Percentiles rank a stretch among this genome's conserved stretches.
Evolutionary conservation across 768 basidiomycete genomes (phyloP).

Genomic region (Tricholoma terreum): DNA sequence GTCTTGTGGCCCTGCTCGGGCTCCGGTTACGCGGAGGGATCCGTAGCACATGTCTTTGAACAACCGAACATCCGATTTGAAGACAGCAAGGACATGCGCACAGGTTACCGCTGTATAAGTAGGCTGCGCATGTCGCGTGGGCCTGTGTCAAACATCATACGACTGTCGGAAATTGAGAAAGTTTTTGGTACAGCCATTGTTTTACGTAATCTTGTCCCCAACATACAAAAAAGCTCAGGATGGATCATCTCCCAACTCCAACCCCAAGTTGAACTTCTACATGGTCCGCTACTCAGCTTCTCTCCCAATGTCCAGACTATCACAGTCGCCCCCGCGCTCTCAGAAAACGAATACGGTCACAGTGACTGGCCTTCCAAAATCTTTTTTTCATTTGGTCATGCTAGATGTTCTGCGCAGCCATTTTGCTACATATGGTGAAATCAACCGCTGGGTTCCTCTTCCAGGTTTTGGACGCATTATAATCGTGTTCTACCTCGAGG

Average conservation of each 20-base stretch:
- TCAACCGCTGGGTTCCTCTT: constrained; percentile 91
- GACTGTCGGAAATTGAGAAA: background rate
- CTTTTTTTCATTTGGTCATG: constrained; percentile 73
- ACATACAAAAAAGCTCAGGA: background rate
- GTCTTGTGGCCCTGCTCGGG: too few relatives aligned
- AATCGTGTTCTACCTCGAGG: constrained; percentile 67
- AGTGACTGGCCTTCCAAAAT: constrained; percentile 70
- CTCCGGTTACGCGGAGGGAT: too few relatives aligned
- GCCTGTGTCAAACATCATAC: background rate
- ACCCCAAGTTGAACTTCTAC: background rate
- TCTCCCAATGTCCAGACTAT: constrained; percentile 14
- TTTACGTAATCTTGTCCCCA: constrained; percentile 11
- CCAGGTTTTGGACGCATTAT: constrained; percentile 79
- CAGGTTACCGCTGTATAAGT: background rate
- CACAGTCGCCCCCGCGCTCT: constrained; percentile 17
- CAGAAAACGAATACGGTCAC: constrained; percentile 78
- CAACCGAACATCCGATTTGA: background rate
- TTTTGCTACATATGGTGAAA: constrained; percentile 73
- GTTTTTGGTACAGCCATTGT: background rate
- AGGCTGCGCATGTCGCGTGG: background rate
- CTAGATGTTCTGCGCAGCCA: constrained; percentile 65
- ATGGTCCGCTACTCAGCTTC: constrained; percentile 15
- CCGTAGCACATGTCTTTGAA: background rate
- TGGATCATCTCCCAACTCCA: background rate
- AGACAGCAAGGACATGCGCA: background rate